A percentile compares a stretch with the other conserved stretches of the same genome.
phyloP scores from a whole-genome alignment of 2,329 filamentous ascomycete species.

The Colletotrichum ledebouriae region DNA sequence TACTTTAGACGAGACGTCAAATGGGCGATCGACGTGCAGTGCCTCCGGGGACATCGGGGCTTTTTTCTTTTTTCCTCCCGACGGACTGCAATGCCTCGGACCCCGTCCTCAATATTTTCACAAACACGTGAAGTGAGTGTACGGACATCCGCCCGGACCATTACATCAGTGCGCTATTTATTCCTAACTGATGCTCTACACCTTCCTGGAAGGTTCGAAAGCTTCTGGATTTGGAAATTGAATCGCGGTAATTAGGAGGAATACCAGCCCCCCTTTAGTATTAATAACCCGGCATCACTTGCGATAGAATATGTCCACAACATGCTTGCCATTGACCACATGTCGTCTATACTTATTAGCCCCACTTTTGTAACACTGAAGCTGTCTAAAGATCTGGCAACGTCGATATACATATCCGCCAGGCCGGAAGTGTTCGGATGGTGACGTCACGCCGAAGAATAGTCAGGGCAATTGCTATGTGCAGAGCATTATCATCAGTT shows the following conservation, averaged over 20 bases:
- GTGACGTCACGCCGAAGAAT: conserved; percentile 14
- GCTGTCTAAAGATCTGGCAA: conserved; percentile 7
- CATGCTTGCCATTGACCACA: not conserved
- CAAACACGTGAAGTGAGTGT: conserved; percentile 12
- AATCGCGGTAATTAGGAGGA: conserved; percentile 7
- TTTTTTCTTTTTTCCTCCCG: not conserved
- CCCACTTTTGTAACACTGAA: not conserved
- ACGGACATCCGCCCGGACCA: conserved; percentile 7
- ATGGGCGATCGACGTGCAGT: conserved; percentile 17
- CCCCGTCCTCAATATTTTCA: conserved; percentile 1
- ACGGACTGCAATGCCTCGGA: conserved; percentile 24
- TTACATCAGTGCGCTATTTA: conserved; percentile 24
- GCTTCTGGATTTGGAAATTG: conserved; percentile 14
- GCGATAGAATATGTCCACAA: not conserved
- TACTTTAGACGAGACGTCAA: conserved; percentile 31
- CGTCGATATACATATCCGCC: conserved; percentile 3
- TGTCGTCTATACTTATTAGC: not conserved
- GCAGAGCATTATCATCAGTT: not conserved
- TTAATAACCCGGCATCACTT: not conserved
- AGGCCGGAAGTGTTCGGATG: not conserved
- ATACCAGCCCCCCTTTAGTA: not conserved
- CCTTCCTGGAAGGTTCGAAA: conserved; percentile 18
- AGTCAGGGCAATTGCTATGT: not conserved
- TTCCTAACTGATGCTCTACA: not conserved
- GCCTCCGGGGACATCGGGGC: not conserved